Evolutionary conservation across 2,329 filamentous ascomycete genomes (phyloP), one percentile per base, ranked within the genome.

Genomic region (Colletotrichum sp.): DNA sequence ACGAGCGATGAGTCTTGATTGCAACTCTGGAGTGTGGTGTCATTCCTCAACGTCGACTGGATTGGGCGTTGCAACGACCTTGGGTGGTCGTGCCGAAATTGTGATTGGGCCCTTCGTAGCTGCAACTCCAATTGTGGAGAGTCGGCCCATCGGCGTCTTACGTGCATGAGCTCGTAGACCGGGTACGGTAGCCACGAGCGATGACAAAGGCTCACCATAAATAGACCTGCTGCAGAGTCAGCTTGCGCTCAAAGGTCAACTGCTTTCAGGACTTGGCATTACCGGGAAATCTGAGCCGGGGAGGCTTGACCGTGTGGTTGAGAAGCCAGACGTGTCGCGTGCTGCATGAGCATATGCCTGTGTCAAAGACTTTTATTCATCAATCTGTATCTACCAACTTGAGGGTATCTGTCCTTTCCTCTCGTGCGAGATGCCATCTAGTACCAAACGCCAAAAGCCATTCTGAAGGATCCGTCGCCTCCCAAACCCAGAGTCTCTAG

Each of bases 301-400:
- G 12, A 13, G 12, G n/a, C 8, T n/a, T 4, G 30, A n/a, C 2
- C 9, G 16, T 8, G 9, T n/a, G 57, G 6, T 13, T 52, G 43
- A 8, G 43, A 52, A 24, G 57, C 26, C 9, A n/a, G 57, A 60
- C 7, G 16, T 30, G 9, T 12, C 16, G 43, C 43, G n/a, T 52
- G 43, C 43, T 52, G 18, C 38, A 0, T 21, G 43, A 3, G 1
- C 0, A 9, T 34, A 15, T 0, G 9, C 1, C 12, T 30, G 58
- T 63, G 12, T 4, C 28, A 36, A 63, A 32, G 9, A 61, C 7
- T 6, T 34, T 21, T 36, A n/a, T 36, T 63, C 58, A 15, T 63
- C n/a, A 34, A 34, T 63, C 18, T 7, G 43, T 13, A 21, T 63
- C n/a, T 63, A 63, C 28, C 21, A 21, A 36, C 1, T 4, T 21